A percentile compares a stretch with the other conserved stretches of the same genome.
Evolutionary conservation across 148 eudicot genomes (phyloP).

Genomic region (Persicaria tinctoria): DNA sequence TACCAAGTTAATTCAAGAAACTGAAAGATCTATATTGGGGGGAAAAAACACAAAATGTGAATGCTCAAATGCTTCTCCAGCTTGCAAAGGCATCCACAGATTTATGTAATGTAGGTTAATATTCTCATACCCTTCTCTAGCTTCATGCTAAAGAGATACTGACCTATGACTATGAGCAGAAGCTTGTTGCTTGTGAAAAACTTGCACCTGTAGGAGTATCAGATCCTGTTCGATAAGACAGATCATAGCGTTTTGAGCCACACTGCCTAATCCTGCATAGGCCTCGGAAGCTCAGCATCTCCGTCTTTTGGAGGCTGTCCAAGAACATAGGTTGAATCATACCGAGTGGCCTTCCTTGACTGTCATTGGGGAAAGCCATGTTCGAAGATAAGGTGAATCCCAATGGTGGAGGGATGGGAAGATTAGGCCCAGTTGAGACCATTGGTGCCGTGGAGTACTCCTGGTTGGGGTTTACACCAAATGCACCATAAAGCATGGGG

Average conservation of each 20-base stretch:
- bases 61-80: too few relatives aligned
- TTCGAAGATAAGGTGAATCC: constrained; percentile 19
- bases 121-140: too few relatives aligned
- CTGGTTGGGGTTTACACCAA: constrained; percentile 17
- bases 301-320: constrained; percentile 27
- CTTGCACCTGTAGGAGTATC: not conserved
- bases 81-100: too few relatives aligned
- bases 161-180: too few relatives aligned
- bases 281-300: constrained; percentile 27
- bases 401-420: constrained; percentile 26
- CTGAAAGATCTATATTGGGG: too few relatives aligned
- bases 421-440: constrained; percentile 23
- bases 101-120: too few relatives aligned
- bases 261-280: constrained; percentile 46
- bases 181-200: too few relatives aligned
- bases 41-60: too few relatives aligned
- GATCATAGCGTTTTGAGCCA: constrained; percentile 16
- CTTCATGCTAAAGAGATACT: too few relatives aligned
- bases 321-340: constrained; percentile 24
- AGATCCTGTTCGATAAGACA: not conserved
- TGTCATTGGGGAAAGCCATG: constrained; percentile 17
- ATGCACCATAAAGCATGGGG: constrained; percentile 23
- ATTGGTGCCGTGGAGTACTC: constrained; percentile 16
- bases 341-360: constrained; percentile 20
- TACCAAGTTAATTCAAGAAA: not conserved